Evolutionary conservation across 202 grass and related monocot genomes (phyloP), one percentile per base, ranked within the genome.

Genomic region (Brachypodium distachyon): DNA sequence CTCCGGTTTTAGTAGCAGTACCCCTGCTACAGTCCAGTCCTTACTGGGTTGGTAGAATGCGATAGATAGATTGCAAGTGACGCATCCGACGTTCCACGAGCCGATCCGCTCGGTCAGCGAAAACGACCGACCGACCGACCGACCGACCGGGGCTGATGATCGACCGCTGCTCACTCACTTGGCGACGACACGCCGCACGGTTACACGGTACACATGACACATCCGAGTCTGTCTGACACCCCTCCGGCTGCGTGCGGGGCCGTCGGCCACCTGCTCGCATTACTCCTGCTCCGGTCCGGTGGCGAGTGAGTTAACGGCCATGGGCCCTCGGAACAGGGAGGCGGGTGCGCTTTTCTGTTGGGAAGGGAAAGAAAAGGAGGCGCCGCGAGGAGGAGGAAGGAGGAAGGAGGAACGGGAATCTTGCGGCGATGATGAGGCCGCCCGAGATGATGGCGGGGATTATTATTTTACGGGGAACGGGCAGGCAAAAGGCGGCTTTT

Each of bases 1-100:
- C 3, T 9, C 13, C 1, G 33, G 33, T 36, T 36, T 36, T 36
- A 36, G 33, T 36, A 36, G 4, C 33, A 6, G 4, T 36, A 36
- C 33, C 3, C 33, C 6, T 3, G 4, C 4, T 36, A 36, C 33
- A 6, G 41, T 32, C 41, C 27, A 3, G 40, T 29, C 18, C 23
- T 4, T 67, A 27, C 5, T 28, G 11, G 40, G 7, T 46, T 9
- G 40, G 41, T 40, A 23, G 6, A 1, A 4, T 1, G 12, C 46
- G 79, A 41, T 78, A 49, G 73, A 78, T 82, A 49, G 73, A 78
- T 82, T 82, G 79, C 73, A 16, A 63, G 25, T 60, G 85, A 82
- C 85, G 85, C 73, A 34, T 78, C 85, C 79, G 66, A 4, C 36
- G n/a, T 26, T 31, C 27, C 55, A 46, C 13, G 55, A 25, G n/a